phyloP scores from a whole-genome alignment of 176 grass and related monocot genomes.

The Zizania latifolia region DNA sequence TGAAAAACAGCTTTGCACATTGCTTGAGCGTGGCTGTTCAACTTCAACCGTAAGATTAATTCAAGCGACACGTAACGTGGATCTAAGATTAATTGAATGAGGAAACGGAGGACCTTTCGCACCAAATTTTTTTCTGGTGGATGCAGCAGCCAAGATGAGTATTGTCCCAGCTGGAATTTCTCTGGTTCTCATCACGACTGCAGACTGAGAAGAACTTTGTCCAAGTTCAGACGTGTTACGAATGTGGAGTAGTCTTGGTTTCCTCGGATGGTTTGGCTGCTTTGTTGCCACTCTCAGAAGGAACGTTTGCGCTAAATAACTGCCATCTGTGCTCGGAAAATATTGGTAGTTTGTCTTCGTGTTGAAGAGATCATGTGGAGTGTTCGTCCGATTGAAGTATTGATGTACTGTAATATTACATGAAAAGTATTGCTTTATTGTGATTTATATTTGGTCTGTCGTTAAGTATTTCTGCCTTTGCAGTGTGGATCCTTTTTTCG shows the following conservation, averaged over 20 bases:
- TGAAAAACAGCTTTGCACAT: no score
- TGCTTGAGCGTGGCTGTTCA: no score
- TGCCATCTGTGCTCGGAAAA: not conserved
- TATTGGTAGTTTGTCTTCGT: not conserved
- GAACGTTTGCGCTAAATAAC: not conserved
- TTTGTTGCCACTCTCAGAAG: not conserved
- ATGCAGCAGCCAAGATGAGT: not conserved
- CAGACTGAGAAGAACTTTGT: not conserved
- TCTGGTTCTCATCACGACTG: not conserved
- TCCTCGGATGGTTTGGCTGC: not conserved
- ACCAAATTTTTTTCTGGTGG: no score
- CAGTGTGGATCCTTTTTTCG: not conserved
- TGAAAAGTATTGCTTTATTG: not conserved
- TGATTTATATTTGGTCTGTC: not conserved
- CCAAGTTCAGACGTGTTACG: not conserved
- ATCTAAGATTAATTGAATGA: no score
- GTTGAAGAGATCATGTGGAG: not conserved
- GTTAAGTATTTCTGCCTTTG: not conserved
- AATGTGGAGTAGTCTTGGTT: not conserved
- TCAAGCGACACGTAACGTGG: no score
- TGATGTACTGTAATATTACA: not conserved
- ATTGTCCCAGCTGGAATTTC: not conserved
- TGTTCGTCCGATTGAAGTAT: not conserved
- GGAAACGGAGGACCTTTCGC: no score
- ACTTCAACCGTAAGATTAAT: no score